These are phyloP conservation scores for Aureobasidium sp. DNA, from an alignment of 2,329 filamentous ascomycete genomes.

Conservation along the genomic window DNA sequence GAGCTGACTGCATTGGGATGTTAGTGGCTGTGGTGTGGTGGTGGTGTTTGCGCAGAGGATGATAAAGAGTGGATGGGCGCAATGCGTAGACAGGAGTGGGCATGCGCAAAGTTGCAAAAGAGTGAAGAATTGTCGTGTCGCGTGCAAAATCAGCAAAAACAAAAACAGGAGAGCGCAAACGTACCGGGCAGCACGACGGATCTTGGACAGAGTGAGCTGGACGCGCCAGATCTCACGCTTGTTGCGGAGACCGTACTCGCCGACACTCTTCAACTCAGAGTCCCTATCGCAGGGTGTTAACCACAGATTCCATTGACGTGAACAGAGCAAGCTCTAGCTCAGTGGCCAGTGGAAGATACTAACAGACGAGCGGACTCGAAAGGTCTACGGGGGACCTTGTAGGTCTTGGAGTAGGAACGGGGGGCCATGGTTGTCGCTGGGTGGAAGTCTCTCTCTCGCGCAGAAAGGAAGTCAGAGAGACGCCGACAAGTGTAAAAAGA, in stretches of 20 bases:
- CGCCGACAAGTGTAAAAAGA: background rate
- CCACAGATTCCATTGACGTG: conserved; percentile 76
- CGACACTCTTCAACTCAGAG: conserved; percentile 98
- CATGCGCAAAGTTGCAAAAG: background rate
- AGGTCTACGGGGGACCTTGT: conserved; percentile 90
- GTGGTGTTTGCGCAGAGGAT: conserved; percentile 4
- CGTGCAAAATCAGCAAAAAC: conserved; percentile 11
- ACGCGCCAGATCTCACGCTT: conserved; percentile 99
- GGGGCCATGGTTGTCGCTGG: conserved; percentile 36
- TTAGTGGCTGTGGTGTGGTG: conserved; percentile 14
- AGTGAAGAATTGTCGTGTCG: conserved; percentile 7
- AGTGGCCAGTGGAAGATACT: conserved; percentile 85
- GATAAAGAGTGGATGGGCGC: background rate
- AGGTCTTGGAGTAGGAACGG: conserved; percentile 95
- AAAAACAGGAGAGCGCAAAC: conserved; percentile 25
- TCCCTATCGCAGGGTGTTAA: conserved; percentile 70
- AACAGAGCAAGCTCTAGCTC: conserved; percentile 97
- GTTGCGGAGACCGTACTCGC: conserved; percentile 99
- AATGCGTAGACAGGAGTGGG: background rate
- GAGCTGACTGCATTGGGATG: conserved; percentile 68
- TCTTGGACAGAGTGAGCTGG: conserved; percentile 99
- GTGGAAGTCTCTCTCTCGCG: background rate
- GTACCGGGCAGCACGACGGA: conserved; percentile 99
- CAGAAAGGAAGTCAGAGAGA: background rate
- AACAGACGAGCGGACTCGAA: conserved; percentile 99